Evolutionary conservation across 441 rosid species (phyloP), one percentile per base, ranked within the genome.

Genomic region (Pelargonium australe): DNA sequence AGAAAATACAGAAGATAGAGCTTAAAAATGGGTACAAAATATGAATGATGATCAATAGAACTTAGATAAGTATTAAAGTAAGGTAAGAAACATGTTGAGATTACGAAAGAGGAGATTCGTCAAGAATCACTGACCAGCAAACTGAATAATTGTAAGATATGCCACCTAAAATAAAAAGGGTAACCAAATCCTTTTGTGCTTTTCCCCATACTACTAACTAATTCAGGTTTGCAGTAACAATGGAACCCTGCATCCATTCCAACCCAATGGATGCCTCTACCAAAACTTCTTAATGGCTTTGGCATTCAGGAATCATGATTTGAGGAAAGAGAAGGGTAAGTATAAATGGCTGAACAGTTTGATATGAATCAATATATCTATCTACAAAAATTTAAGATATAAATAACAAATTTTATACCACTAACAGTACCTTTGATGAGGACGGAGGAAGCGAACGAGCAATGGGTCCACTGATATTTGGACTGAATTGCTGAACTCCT

Each of bases 381-480:
- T 49, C 68, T 14, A 25, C 7, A 44, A 6, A 34, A 61, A 17
- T 10, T 11, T 43, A 23, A 13, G 12, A 25, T 58, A 8, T 63
- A 69, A 44, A 40, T 43, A 67, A 53, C 63, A 65, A 49, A 74
- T 57, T 67, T 72, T 57, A 43, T 65, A 68, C 72, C 20, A 67
- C 49, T 64, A 63, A 51, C 58, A 72, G 25, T 85, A 95, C 99
- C 99, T 90, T 82, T 95, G 99, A 87, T 95, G 99, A 70, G 97
- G 91, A 53, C 99, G 95, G 77, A 95, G 98, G 81, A 92, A 95
- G 70, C 73, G 83, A 60, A 90, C 96, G 45, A 95, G 97, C 85
- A 90, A 76, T 0, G 97, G 85, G 80, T 92, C 97, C 76, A 92
- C 99, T 40, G 68, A 70, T 47, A 95, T 87, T 14, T 80, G 81